Evolutionary conservation across 2,329 filamentous ascomycete species (phyloP), one percentile per base, ranked within the genome.

Genomic region (Talaromyces sp.): DNA sequence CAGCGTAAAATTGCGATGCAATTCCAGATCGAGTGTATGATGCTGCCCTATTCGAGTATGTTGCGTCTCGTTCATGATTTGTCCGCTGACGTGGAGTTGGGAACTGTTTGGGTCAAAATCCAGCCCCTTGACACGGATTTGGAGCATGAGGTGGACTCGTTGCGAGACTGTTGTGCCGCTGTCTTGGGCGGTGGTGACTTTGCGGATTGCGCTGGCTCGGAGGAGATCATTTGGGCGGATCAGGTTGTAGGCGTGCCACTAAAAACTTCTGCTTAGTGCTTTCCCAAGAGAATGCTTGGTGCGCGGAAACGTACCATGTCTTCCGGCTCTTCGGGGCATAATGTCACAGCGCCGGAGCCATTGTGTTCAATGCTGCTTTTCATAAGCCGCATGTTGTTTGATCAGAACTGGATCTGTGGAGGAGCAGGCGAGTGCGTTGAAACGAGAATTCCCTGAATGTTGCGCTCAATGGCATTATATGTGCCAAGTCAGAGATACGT

Each of bases 1-100:
- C 8, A 99, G 77, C 7, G 91, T 94, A 72, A 98, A 98, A 60
- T 93, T 89, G 49, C 93, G 86, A 72, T 95, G 88, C 65, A 97
- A 83, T 75, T 97, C 94, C 54, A 99, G 85, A 70, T 97, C 94
- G 1, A 91, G 82, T 0, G 89, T 91, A 73, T 92, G 89, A 71
- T 86, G 86, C 68, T 86, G 83, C 16, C 89, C 89, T 19, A 90
- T 79, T 71, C 87, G 88, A 39, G 90, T 89, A 72, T 86, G 83
- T 66, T 87, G 84, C 70, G 89, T 91, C 74, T 91, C 88, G 24
- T 85, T 85, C 6, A 85, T 81, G 13, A 91, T 88, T 58, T 84
- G 82, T 1, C 89, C 89, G 3, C 84, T 85, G 24, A 91, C 88
- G 72, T 91, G 89, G 3, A 92, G 81, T 70, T 90, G 86, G 2